These are phyloP conservation scores for Pseudogymnoascus verrucosus DNA, from an alignment of 2,329 filamentous ascomycete genomes.

Conservation along the genomic window DNA sequence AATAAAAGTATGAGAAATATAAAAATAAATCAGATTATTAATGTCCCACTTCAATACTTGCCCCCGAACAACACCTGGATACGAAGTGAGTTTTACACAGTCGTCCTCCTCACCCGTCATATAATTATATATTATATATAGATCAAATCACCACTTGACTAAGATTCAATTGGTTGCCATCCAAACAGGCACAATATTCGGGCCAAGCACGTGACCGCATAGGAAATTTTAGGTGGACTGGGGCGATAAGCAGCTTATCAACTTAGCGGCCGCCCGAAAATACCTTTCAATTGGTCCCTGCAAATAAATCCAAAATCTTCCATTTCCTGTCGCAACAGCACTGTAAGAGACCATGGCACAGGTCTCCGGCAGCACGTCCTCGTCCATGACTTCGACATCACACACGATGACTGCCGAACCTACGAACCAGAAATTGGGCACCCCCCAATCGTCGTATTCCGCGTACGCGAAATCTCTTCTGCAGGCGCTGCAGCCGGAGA, in stretches of 20 bases:
- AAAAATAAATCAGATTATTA: not conserved
- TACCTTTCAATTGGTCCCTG: conserved; percentile 9
- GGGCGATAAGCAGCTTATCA: conserved; percentile 6
- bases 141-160: not conserved
- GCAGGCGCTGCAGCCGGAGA: conserved; percentile 20
- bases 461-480: conserved; percentile 29
- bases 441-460: conserved; percentile 23
- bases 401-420: conserved; percentile 51
- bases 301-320: conserved; percentile 9
- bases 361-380: conserved; percentile 39
- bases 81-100: no score
- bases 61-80: not conserved
- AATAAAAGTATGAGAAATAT: not conserved
- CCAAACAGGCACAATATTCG: not conserved
- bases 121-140: not conserved
- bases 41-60: not conserved
- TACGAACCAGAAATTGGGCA: conserved; percentile 22
- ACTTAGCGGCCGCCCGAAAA: conserved; percentile 6
- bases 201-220: not conserved
- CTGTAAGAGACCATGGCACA: conserved; percentile 6
- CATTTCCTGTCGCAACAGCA: conserved; percentile 1
- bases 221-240: not conserved
- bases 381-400: conserved; percentile 56
- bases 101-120: not conserved
- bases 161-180: not conserved